Conservation (phyloP, 495 filamentous ascomycete genomes). For the Aspergillus avenaceus region DNA sequence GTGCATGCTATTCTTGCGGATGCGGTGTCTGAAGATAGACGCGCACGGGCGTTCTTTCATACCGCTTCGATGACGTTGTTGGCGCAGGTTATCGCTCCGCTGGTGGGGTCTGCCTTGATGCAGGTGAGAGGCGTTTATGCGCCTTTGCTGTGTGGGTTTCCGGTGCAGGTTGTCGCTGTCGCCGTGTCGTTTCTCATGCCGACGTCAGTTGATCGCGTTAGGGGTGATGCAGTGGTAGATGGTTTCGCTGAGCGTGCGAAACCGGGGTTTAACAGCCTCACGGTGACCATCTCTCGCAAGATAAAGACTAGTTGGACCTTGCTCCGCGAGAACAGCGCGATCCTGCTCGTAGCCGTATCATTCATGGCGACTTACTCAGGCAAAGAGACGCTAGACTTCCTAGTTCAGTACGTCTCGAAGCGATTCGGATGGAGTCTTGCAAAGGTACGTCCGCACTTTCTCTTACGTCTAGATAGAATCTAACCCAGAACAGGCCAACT, state of each 20-base stretch:
- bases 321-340: neutral
- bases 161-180: neutral
- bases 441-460: neutral
- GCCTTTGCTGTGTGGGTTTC: neutral
- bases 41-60: neutral
- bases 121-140: neutral
- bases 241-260: no score
- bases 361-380: neutral
- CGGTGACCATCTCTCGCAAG: neutral
- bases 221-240: neutral
- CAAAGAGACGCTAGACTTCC: neutral
- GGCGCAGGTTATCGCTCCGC: neutral
- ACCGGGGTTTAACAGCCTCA: neutral
- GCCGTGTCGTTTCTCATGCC: neutral
- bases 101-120: neutral
- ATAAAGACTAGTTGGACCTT: neutral
- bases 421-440: neutral
- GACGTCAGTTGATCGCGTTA: neutral
- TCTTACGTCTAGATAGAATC: neutral
- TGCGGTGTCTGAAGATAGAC: neutral
- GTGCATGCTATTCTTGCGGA: neutral
- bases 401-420: conserved; percentile 2
- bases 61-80: neutral
- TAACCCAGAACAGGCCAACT: neutral
- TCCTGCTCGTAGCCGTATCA: neutral